These are phyloP conservation scores for Beta vulgaris DNA, from an alignment of 148 eudicot species.

Conservation along the genomic window DNA sequence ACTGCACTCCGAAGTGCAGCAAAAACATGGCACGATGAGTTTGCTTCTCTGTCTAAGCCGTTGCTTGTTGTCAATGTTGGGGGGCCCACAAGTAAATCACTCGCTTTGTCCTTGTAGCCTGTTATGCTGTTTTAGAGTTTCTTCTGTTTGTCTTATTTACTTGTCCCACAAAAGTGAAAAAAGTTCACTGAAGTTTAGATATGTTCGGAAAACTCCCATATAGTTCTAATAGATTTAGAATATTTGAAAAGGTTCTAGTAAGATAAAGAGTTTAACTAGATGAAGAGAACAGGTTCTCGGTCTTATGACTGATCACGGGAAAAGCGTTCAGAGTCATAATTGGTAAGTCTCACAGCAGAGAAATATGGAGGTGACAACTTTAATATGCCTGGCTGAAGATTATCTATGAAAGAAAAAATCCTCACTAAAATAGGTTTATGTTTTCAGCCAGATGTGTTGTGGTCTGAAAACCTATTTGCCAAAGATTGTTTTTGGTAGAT, in stretches of 20 bases:
- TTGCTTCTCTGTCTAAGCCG: conserved; percentile 78
- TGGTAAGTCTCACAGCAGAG: background rate
- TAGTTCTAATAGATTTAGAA: background rate
- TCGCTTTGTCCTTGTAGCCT: background rate
- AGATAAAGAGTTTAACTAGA: background rate
- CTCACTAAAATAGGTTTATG: background rate
- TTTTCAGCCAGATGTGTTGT: background rate
- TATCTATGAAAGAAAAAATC: background rate
- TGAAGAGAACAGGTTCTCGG: background rate
- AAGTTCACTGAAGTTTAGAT: background rate
- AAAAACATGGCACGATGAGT: conserved; percentile 86
- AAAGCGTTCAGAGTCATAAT: background rate
- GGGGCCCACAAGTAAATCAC: conserved; percentile 79
- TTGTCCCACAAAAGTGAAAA: background rate
- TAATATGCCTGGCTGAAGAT: background rate
- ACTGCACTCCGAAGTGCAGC: conserved; percentile 79
- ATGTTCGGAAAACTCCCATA: background rate
- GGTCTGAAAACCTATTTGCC: background rate
- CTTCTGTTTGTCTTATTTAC: background rate
- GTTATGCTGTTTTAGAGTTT: background rate
- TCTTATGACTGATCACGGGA: background rate
- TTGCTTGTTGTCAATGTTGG: conserved; percentile 93
- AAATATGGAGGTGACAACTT: background rate
- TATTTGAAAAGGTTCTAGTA: background rate
- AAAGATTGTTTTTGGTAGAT: background rate